Evolutionary conservation across 495 filamentous ascomycete species (phyloP), one percentile per base, ranked within the genome.

Genomic region (Xylaria cubensis): DNA sequence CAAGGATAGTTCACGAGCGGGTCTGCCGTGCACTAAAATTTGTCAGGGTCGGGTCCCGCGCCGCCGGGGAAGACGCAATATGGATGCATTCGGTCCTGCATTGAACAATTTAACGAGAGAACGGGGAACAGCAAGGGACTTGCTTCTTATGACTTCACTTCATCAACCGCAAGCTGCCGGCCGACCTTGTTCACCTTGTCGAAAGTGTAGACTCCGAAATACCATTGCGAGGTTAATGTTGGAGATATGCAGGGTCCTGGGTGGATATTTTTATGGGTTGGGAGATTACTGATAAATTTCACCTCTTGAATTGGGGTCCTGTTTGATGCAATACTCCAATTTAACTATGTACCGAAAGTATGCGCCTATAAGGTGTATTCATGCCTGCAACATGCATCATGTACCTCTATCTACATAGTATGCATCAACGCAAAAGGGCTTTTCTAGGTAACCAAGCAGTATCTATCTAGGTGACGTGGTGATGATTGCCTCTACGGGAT

Each of bases 1-100:
- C 39, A 61, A 61, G 42, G 51, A n/a, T 42, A 21, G 24, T 46
- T 61, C 4, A 8, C 0, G 39, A 61, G 39, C 53, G 39, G 67
- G 67, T 39, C 67, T 56, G 21, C 5, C 39, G 26, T 39, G 17
- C 12, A 21, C 4, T 53, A 32, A 34, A 6, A 67, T 67, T 53
- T 67, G 46, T 41, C 64, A 67, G 64, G 63, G 64, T 67, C 39
- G 64, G 63, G 64, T 67, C 39, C 59, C 42, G 56, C 24, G 24
- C 17, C 32, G 34, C 17, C 5, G 26, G 26, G 1, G 9, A 5
- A 29, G 26, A 32, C 5, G 10, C 17, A 4, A 53, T 8, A n/a
- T 26, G 9, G 8, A 26, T 53, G 21, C 50, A 12, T 24, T 53
- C 21, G n/a, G 7, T 3, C 50, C 50, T 21, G 48, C 19, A 51